Evolutionary conservation across 768 basidiomycete species (phyloP), one percentile per base, ranked within the genome.

Genomic region (Mycena latifolia): DNA sequence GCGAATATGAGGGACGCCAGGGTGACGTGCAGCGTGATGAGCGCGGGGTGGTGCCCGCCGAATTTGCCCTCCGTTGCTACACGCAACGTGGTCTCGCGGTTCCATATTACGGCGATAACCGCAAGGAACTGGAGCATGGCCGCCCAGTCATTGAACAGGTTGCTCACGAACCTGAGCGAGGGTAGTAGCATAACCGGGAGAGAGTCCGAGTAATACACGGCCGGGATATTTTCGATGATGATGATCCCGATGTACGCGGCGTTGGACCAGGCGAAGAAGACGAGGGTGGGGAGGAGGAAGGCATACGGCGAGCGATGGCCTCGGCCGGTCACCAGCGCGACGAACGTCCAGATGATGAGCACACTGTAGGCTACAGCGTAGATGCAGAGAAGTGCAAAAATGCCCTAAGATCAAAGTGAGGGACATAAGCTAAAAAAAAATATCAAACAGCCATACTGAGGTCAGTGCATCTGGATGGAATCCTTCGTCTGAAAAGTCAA

Each of bases 271-370:
- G 53, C 28, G 55, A 57, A 56, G 45, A 70, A 67, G 18, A 57
- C 2, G 22, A 70, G 29, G 2, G 69, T 51, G 45, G 69, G 69
- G 27, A 70, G 28, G 14, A 67, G 62, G 31, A 70, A 35, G 27
- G 54, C 61, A 28, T 70, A 63, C 10, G 66, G 65, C 14, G 55
- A 4, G 47, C 69, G 69, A 56, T 67, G 69, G 17, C 65, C 61
- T 7, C 69, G 56, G 0, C 53, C 37, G 25, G 35, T 48, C 8
- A 70, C 7, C 14, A 70, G 12, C 3, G 56, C 57, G 22, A 70
- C 56, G 41, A 70, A 56, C 10, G 31, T 64, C 65, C 65, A 67
- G 35, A 70, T 46, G 2, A 18, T 8, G 12, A 67, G 28, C 3
- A 57, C 24, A 43, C 52, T 27, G 29, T 35, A 70, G 27, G 29